Evolutionary conservation across 2,329 filamentous ascomycete genomes (phyloP).

Genomic region (Colletotrichum eremochloae): DNA sequence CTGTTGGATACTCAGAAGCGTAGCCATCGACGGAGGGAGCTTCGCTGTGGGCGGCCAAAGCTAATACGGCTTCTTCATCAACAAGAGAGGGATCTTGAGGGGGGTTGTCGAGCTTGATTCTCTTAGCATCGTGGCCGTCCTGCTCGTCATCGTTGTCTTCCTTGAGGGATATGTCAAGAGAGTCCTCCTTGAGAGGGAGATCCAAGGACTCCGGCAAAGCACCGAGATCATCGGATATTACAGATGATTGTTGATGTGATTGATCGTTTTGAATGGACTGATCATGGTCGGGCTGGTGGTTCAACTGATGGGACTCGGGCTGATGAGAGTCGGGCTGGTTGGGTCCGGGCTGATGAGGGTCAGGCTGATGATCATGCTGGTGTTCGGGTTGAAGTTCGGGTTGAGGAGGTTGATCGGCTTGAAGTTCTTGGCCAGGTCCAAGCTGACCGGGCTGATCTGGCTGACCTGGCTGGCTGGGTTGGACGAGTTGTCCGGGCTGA

Average conservation of each 20-base stretch:
- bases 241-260: constrained; percentile 1
- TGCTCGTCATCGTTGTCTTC: constrained; percentile 47
- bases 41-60: constrained; percentile 60
- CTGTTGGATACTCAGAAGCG: constrained; percentile 56
- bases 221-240: constrained; percentile 22
- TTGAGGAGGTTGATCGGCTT: constrained; percentile 37
- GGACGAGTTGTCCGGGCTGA: constrained; percentile 13
- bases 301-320: constrained; percentile 1
- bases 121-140: constrained; percentile 38
- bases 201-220: constrained; percentile 32
- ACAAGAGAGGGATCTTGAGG: constrained; percentile 55
- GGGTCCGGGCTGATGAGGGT: background rate
- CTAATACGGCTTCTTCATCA: constrained; percentile 64
- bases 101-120: constrained; percentile 51
- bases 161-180: constrained; percentile 47
- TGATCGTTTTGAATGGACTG: constrained; percentile 17
- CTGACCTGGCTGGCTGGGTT: background rate
- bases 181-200: constrained; percentile 34
- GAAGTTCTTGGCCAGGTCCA: constrained; percentile 12
- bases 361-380: background rate
- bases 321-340: background rate
- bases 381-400: constrained; percentile 6
- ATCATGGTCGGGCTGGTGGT: constrained; percentile 8
- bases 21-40: constrained; percentile 55
- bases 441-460: constrained; percentile 12